Base-by-base conservation (phyloP, 2,329 filamentous ascomycete species). In the Aspergillus sp. region DNA sequence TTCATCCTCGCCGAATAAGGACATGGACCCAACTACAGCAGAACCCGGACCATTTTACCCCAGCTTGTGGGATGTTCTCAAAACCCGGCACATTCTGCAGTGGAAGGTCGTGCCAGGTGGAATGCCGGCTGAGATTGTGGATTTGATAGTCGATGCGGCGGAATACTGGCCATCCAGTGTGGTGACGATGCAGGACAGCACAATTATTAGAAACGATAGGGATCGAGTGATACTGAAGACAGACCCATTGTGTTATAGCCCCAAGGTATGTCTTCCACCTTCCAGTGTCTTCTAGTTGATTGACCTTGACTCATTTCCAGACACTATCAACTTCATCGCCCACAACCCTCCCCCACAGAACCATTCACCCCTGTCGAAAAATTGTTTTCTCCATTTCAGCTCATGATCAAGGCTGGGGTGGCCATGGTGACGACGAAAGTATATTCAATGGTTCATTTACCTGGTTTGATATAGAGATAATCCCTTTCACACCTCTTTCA, bases 401-500 rank as follows among this genome's bases (percentile, higher is more conserved):
- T 3, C 64, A 62, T 13, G 67, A 69, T 42, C 67, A 69, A 44
- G 67, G 65, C 12, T 61, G 57, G 52, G 57, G 57, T 13, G 47
- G 56, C 4, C 52, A 54, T 2, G 12, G 11, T 11, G 36, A 48
- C 6, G 44, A 37, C 27, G 44, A 49, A 12, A 47, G 56, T n/a
- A 54, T 47, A 32, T 68, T 65, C 43, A 35, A 54, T 5, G 52
- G 50, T 19, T 66, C 66, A 9, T 66, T 48, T 44, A 66, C 66
- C 13, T 69, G 67, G 67, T 69, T 69, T 44, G 64, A 69, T 37
- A 52, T 52, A 1, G 63, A 67, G 40, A 46, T 66, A 5, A 54
- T 65, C 12, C 59, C 40, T 19, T 48, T 42, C 1, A 19, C 19
- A 4, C 19, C 19, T 19, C 4, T 19, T 19, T 19, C 19, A 19